phyloP scores from a whole-genome alignment of 306 rosid species.

The Macrotyloma uniflorum region DNA sequence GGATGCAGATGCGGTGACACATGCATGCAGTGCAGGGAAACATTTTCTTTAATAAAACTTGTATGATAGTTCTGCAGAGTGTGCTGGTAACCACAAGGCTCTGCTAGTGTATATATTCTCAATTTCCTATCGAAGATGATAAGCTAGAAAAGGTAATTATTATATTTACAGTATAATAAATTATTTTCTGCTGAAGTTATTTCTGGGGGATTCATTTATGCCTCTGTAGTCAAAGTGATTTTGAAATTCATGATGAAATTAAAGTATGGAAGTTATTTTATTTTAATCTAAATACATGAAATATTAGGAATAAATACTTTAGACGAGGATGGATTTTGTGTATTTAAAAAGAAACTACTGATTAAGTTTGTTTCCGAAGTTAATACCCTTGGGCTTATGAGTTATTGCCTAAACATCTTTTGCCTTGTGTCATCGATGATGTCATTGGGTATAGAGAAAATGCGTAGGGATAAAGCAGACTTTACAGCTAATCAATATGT shows the following conservation, averaged over 20 bases:
- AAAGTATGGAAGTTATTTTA: not conserved
- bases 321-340: conserved; percentile 17
- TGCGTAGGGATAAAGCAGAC: not conserved
- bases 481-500: not conserved
- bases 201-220: conserved; percentile 25
- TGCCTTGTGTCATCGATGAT: not conserved
- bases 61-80: conserved; percentile 45
- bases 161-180: conserved; percentile 20
- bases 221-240: conserved; percentile 34
- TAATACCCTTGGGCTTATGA: conserved; percentile 29
- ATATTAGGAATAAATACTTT: conserved; percentile 18
- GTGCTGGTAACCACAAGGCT: conserved; percentile 40
- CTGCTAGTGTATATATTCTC: conserved; percentile 46
- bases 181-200: conserved; percentile 28
- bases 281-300: conserved; percentile 24
- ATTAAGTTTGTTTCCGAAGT: conserved; percentile 4
- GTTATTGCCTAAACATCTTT: conserved; percentile 13
- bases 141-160: conserved; percentile 57
- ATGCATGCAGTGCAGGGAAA: conserved; percentile 34
- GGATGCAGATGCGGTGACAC: conserved; percentile 37
- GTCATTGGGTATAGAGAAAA: conserved; percentile 8
- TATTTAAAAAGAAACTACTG: not conserved
- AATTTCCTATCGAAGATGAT: conserved; percentile 38
- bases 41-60: conserved; percentile 39
- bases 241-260: conserved; percentile 25